Evolutionary conservation across 2,329 filamentous ascomycete genomes (phyloP).

Genomic region (Pseudocercospora vitis): DNA sequence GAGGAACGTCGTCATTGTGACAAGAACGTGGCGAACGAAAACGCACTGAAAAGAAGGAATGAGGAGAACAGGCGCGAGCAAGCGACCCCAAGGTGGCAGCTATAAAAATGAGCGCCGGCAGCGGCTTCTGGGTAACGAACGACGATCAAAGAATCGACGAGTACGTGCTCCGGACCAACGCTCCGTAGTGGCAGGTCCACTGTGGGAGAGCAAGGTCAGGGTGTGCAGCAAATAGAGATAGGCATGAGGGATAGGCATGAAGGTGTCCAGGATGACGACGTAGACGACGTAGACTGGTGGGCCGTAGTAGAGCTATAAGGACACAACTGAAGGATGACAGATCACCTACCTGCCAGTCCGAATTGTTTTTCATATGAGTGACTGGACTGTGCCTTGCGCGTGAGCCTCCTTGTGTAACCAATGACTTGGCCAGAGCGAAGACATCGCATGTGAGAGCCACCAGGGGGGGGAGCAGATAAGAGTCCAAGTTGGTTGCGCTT

Average conservation of each 20-base stretch:
- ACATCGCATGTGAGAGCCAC: neutral
- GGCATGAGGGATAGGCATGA: constrained; percentile 17
- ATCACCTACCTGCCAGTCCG: neutral
- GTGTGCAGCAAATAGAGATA: constrained; percentile 13
- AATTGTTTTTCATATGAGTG: neutral
- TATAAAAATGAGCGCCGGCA: constrained; percentile 13
- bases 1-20: constrained; percentile 21
- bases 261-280: constrained; percentile 10
- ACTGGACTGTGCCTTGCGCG: constrained; percentile 2
- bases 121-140: constrained; percentile 7
- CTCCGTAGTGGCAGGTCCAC: constrained; percentile 3
- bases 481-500: neutral
- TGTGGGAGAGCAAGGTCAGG: constrained; percentile 8
- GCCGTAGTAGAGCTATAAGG: constrained; percentile 1
- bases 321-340: constrained; percentile 7
- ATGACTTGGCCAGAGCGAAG: neutral
- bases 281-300: constrained; percentile 2
- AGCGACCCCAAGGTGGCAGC: neutral
- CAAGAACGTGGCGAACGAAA: neutral
- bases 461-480: neutral
- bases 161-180: constrained; percentile 11
- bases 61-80: constrained; percentile 1
- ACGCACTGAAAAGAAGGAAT: constrained; percentile 3
- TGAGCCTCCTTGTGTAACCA: neutral
- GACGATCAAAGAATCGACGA: constrained; percentile 8